A percentile compares a stretch with the other conserved stretches of the same genome.
phyloP scores from a whole-genome alignment of 148 eudicot species.

The Bassia scoparia region DNA sequence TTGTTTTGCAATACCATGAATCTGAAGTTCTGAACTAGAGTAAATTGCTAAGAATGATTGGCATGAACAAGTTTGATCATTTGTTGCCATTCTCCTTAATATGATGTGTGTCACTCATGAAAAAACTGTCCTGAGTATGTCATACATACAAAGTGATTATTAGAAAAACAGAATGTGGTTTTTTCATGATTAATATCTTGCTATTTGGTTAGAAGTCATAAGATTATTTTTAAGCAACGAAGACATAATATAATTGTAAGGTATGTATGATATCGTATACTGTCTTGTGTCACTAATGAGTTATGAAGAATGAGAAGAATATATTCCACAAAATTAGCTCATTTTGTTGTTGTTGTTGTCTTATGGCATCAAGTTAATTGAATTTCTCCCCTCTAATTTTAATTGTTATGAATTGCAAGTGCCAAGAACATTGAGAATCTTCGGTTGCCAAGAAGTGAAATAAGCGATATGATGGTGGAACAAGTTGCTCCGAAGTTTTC shows the following conservation, averaged over 20 bases:
- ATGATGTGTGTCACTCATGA: no score
- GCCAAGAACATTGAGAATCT: slow-evolving; percentile 53
- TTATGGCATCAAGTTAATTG: neutral
- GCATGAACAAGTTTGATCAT: no score
- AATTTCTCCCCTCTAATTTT: neutral
- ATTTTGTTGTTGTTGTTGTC: neutral
- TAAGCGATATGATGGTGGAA: slow-evolving; percentile 45
- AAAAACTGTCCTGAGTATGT: no score
- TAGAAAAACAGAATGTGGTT: no score
- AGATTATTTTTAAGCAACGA: no score
- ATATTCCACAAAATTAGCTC: neutral
- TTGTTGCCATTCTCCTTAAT: no score
- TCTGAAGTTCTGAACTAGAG: no score
- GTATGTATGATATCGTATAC: neutral
- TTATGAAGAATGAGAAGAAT: neutral
- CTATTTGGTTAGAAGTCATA: neutral
- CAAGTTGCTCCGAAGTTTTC: slow-evolving; percentile 43
- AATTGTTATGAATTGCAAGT: slow-evolving; percentile 34
- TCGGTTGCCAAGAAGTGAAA: slow-evolving; percentile 53
- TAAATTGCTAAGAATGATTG: no score
- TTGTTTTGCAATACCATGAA: neutral
- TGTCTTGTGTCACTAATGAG: neutral
- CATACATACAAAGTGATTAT: neutral
- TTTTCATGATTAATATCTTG: neutral
- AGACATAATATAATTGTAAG: no score